Conservation (phyloP, 2,329 filamentous ascomycete species). For the Fusarium newnesense region DNA sequence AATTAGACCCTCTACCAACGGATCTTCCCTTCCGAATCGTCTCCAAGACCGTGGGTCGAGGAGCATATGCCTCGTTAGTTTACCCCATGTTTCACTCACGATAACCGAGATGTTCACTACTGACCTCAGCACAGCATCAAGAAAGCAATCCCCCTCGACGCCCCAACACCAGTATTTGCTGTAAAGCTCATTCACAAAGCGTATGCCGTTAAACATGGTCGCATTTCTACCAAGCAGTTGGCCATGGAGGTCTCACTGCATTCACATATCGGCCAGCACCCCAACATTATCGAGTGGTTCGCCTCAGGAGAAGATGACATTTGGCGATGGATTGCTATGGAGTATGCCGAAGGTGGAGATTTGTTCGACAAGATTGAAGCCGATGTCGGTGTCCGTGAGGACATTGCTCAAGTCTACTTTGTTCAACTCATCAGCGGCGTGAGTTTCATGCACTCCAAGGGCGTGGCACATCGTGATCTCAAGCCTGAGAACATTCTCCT, state of each 20-base stretch:
- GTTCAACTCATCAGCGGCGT: conserved; percentile 89
- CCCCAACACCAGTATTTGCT: conserved; percentile 82
- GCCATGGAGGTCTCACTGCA: conserved; percentile 92
- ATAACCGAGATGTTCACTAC: conserved; percentile 5
- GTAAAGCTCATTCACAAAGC: conserved; percentile 99
- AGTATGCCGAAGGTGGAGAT: conserved; percentile 93
- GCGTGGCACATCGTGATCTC: conserved; percentile 90
- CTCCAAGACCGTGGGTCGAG: conserved; percentile 95
- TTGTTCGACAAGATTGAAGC: conserved; percentile 99
- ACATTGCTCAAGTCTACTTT: conserved; percentile 97
- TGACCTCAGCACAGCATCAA: conserved; percentile 73
- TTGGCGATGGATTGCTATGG: conserved; percentile 99
- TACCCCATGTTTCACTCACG: conserved; percentile 11
- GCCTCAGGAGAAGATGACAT: conserved; percentile 83
- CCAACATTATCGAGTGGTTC: conserved; percentile 94
- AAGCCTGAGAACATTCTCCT: conserved; percentile 97
- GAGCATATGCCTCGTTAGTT: conserved; percentile 93
- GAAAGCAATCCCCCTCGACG: conserved; percentile 83
- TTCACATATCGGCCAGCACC: conserved; percentile 86
- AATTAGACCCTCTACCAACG: conserved; percentile 84
- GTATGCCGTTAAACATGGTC: conserved; percentile 89
- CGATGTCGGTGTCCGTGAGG: conserved; percentile 91
- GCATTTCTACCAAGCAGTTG: conserved; percentile 88
- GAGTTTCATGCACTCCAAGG: conserved; percentile 95
- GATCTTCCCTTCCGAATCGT: conserved; percentile 94